Evolutionary conservation across 345 rosid genomes (phyloP).

Genomic region (Ricinus communis): DNA sequence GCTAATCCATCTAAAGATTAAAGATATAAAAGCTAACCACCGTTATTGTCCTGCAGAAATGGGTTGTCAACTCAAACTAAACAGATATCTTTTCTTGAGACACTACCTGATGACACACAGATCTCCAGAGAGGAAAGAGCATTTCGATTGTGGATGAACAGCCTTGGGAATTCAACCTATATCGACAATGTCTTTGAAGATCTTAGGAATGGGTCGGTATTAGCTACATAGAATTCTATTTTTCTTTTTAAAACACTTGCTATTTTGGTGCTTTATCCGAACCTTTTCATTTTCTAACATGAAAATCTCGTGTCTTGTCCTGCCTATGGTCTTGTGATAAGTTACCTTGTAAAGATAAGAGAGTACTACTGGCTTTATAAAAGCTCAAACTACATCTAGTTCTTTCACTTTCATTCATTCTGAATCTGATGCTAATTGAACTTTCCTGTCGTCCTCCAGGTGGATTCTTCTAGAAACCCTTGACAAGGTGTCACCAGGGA

Average conservation of each 20-base stretch:
- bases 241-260: no score
- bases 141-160: conserved; percentile 96
- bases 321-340: neutral
- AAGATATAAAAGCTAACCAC: conserved; percentile 12
- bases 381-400: neutral
- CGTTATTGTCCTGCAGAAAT: conserved; percentile 51
- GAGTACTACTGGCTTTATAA: neutral
- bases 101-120: conserved; percentile 73
- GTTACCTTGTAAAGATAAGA: neutral
- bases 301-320: neutral
- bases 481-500: conserved; percentile 90
- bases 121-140: conserved; percentile 93
- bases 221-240: neutral
- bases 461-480: conserved; percentile 93
- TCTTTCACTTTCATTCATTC: conserved; percentile 1
- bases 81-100: conserved; percentile 79
- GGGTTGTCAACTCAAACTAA: conserved; percentile 85
- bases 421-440: conserved; percentile 13
- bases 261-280: neutral
- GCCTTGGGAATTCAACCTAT: conserved; percentile 71
- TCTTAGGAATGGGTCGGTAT: conserved; percentile 88
- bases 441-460: conserved; percentile 43
- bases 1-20: neutral
- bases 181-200: conserved; percentile 94
- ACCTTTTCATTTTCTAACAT: conserved; percentile 1